Base-by-base conservation (phyloP, 148 eudicot genomes). In the Pharnaceum exiguum region DNA sequence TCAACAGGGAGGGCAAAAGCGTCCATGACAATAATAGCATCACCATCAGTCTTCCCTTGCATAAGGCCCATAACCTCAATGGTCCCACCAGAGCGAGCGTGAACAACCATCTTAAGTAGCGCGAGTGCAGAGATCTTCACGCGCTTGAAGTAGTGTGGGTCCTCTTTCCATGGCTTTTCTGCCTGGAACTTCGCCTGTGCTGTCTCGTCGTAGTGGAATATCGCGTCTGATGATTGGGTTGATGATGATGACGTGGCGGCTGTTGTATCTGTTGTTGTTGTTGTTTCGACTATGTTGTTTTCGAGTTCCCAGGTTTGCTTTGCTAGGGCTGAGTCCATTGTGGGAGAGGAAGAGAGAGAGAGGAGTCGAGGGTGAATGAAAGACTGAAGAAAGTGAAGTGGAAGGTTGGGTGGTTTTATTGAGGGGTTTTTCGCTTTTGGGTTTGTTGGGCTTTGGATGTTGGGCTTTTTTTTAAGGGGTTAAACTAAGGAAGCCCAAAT, bases 1-100 rank as follows among this genome's bases (percentile, higher is more conserved):
- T 89, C 99, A 50, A 89, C 98, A 4, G 96, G 99, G 33, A 89
- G 72, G 11, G 99, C 99, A 62, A 93, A 93, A 36, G 99, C 91
- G 56, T 93, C 99, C 91, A 93, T 81, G 0, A 93, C 95, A 54
- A 93, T 89, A 24, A 93, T 93, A 1, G 89, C 78, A 10, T 93
- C 99, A 5, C 96, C 91, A 31, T 86, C 90, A 3, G 91, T 85
- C 71, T 93, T 93, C 1, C 99, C 99, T 37, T 89, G 96, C 99
- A 93, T 93, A 13, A 90, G 73, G 1, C 95, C 97, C 97, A 90
- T 90, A 38, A 87, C 80, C 67, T 90, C 95, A 40, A 87, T 90
- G 40, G 76, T 87, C 36, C 93, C 95, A 2, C 96, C 99, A 13
- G 99, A 89, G 25, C 96, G 83, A 0, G 96, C 85, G 36, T 93